phyloP scores from a whole-genome alignment of 768 basidiomycete species.

The Psilocybe cyanescens region DNA sequence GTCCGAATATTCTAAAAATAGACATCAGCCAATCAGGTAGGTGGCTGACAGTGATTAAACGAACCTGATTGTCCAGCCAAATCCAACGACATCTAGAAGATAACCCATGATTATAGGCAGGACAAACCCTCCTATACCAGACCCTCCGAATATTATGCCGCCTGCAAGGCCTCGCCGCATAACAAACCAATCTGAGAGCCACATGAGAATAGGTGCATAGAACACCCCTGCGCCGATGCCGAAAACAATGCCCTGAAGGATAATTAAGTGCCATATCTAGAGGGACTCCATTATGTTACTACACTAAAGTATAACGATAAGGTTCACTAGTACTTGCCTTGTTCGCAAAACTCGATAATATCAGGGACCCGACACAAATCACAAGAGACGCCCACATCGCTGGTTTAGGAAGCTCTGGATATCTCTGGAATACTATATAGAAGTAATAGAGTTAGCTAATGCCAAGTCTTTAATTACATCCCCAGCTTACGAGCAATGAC shows the following conservation, averaged over 20 bases:
- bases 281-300: neutral
- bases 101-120: conserved; percentile 12
- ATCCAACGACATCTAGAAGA: conserved; percentile 8
- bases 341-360: conserved; percentile 15
- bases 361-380: conserved; percentile 3
- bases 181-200: conserved; percentile 18
- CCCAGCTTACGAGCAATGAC: conserved; percentile 1
- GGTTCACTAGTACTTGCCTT: neutral
- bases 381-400: conserved; percentile 13
- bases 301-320: neutral
- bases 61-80: conserved; percentile 6
- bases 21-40: neutral
- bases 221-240: conserved; percentile 13
- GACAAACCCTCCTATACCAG: conserved; percentile 15
- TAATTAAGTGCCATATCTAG: conserved; percentile 14
- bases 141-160: conserved; percentile 15
- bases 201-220: conserved; percentile 15
- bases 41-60: neutral
- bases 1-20: conserved; percentile 13
- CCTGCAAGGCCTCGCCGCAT: conserved; percentile 12
- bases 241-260: conserved; percentile 15
- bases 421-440: conserved; percentile 12
- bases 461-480: neutral
- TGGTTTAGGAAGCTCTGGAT: conserved; percentile 15
- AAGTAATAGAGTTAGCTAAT: neutral